Conservation (phyloP, 148 eudicot species). For the Chenopodium formosanum region DNA sequence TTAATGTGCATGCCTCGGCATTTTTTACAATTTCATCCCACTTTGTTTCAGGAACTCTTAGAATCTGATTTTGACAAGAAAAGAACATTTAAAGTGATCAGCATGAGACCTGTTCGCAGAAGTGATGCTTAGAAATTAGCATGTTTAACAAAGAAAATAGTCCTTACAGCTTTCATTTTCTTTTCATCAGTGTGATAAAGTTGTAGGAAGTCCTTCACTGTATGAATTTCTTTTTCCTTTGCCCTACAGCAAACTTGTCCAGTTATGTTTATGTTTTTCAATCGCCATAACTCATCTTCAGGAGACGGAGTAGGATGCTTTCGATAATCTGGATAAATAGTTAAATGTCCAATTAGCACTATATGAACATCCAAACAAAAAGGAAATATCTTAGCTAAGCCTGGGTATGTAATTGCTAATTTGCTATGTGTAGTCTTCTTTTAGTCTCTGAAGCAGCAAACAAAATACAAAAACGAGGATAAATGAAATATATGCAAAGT, state of each 20-base stretch:
- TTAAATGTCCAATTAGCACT: not conserved
- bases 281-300: constrained; percentile 29
- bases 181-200: constrained; percentile 22
- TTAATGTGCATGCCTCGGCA: constrained; percentile 48
- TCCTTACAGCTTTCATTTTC: constrained; percentile 17
- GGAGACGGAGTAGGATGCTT: constrained; percentile 28
- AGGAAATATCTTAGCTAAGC: not conserved
- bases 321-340: constrained; percentile 28
- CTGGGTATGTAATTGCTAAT: not conserved
- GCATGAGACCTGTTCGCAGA: not conserved
- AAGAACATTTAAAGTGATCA: not conserved
- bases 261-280: constrained; percentile 21
- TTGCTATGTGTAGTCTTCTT: not conserved
- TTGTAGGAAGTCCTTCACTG: constrained; percentile 37
- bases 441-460: not conserved
- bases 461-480: no score
- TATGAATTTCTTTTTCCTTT: constrained; percentile 4
- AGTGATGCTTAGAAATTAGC: not conserved
- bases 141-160: not conserved
- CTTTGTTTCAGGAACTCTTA: constrained; percentile 37
- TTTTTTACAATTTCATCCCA: constrained; percentile 48
- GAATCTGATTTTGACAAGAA: constrained; percentile 34
- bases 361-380: not conserved
- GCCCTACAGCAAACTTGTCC: constrained; percentile 19
- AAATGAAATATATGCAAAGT: not conserved